Conservation (phyloP, 371 early-diverging fungal genomes). For the Vairimorpha ceranae region DNA sequence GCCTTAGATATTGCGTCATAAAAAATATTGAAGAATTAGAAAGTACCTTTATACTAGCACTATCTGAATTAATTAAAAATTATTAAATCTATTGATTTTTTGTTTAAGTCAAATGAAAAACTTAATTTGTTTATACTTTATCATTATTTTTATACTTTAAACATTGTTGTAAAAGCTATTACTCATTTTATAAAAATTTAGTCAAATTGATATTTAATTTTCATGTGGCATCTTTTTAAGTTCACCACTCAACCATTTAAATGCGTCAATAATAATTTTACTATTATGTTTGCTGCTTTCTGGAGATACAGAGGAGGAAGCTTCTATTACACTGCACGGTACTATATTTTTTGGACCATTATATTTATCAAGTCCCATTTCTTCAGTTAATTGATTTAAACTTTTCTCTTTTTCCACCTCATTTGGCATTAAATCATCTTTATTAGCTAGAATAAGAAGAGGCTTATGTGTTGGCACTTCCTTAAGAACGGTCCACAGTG, state of each 20-base stretch:
- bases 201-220: no score
- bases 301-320: conserved; percentile 4
- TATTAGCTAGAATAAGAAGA: conserved; percentile 49
- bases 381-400: conserved; percentile 8
- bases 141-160: no score
- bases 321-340: conserved; percentile 24
- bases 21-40: conserved; percentile 49
- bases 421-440: conserved; percentile 39
- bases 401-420: conserved; percentile 11
- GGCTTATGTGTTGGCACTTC: conserved; percentile 47
- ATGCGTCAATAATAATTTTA: conserved; percentile 27
- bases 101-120: neutral
- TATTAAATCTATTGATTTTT: neutral
- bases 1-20: conserved; percentile 46
- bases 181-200: no score
- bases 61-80: conserved; percentile 30
- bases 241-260: conserved; percentile 45
- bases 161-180: no score
- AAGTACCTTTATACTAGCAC: conserved; percentile 33
- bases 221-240: conserved; percentile 20
- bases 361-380: conserved; percentile 22
- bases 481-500: conserved; percentile 53
- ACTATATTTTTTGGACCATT: conserved; percentile 20
- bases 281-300: conserved; percentile 3
- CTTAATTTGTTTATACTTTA: neutral